phyloP scores from a whole-genome alignment of 2,329 filamentous ascomycete genomes.

The Neophaeococcomyces mojaviensis region DNA sequence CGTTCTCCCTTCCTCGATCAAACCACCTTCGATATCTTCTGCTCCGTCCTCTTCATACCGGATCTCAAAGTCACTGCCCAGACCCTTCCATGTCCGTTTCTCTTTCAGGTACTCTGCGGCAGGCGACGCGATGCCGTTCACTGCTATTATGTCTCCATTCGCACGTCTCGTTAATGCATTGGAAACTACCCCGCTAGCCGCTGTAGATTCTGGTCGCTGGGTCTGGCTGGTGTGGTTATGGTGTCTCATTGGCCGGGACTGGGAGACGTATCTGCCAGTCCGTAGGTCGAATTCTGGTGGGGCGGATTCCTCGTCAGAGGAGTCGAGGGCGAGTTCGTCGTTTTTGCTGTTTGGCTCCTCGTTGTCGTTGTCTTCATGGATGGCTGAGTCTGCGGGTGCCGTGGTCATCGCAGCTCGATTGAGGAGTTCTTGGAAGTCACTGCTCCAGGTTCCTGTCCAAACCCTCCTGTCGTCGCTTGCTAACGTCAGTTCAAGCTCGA shows the following conservation, averaged over 20 bases:
- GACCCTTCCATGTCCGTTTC: slow-evolving; percentile 79
- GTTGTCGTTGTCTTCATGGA: slow-evolving; percentile 14
- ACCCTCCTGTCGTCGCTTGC: slow-evolving; percentile 65
- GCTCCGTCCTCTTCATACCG: slow-evolving; percentile 40
- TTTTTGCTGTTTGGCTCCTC: slow-evolving; percentile 21
- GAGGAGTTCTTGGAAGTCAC: slow-evolving; percentile 68
- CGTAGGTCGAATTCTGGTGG: slow-evolving; percentile 87
- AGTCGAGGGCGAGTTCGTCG: slow-evolving; percentile 40
- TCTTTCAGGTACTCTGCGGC: slow-evolving; percentile 80
- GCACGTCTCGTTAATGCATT: slow-evolving; percentile 56
- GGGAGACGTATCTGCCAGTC: slow-evolving; percentile 73
- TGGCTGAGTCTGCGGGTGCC: slow-evolving; percentile 10
- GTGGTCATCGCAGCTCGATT: slow-evolving; percentile 23
- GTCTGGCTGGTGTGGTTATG: slow-evolving; percentile 16
- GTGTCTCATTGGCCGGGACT: slow-evolving; percentile 47
- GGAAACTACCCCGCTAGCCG: slow-evolving; percentile 16
- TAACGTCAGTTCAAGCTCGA: slow-evolving; percentile 76
- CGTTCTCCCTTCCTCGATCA: slow-evolving; percentile 76
- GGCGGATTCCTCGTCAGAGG: slow-evolving; percentile 60
- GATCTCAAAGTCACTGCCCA: slow-evolving; percentile 75
- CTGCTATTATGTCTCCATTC: slow-evolving; percentile 63
- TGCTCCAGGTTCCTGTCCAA: slow-evolving; percentile 85
- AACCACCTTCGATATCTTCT: slow-evolving; percentile 47
- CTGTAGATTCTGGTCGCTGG: slow-evolving; percentile 6
- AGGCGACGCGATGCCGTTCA: slow-evolving; percentile 82